Conservation (phyloP, 2,329 filamentous ascomycete genomes). For the Emmonsiellopsis sp. region DNA sequence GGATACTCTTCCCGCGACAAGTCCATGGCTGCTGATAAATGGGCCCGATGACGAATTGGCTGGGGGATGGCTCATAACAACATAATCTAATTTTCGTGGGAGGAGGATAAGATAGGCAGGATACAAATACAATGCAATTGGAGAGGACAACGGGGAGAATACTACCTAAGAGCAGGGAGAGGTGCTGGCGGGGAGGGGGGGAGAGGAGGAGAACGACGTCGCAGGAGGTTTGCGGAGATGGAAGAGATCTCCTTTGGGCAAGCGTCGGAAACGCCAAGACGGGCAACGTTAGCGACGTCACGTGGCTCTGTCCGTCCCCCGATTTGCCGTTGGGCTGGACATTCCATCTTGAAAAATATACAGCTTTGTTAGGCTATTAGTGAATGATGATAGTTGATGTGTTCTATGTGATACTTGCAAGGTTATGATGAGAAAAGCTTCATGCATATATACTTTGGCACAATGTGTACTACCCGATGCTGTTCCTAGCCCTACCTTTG, state of each 20-base stretch:
- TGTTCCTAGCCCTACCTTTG: too few species aligned
- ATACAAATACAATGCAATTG: background rate
- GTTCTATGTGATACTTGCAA: too few species aligned
- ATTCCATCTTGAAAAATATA: too few species aligned
- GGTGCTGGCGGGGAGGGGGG: background rate
- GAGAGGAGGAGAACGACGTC: background rate
- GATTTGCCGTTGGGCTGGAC: too few species aligned
- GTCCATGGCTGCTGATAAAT: conserved; percentile 46
- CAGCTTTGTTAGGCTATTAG: too few species aligned
- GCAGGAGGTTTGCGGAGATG: background rate
- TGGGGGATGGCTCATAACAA: background rate
- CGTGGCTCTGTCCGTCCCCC: background rate
- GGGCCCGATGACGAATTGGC: conserved; percentile 1
- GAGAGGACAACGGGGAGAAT: background rate
- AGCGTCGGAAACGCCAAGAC: background rate
- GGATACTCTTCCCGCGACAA: conserved; percentile 85
- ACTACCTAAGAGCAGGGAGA: background rate
- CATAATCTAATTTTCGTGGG: background rate
- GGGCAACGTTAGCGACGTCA: conserved; percentile 6
- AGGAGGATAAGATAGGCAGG: background rate
- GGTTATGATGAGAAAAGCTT: too few species aligned
- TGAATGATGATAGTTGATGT: too few species aligned
- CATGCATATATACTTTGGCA: too few species aligned
- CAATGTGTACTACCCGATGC: too few species aligned
- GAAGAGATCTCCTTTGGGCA: conserved; percentile 12